A percentile compares a stretch with the other conserved stretches of the same genome.
These are phyloP conservation scores for Phellinidium pouzarii DNA, from an alignment of 1,284 basidiomycete genomes.

Conservation along the genomic window DNA sequence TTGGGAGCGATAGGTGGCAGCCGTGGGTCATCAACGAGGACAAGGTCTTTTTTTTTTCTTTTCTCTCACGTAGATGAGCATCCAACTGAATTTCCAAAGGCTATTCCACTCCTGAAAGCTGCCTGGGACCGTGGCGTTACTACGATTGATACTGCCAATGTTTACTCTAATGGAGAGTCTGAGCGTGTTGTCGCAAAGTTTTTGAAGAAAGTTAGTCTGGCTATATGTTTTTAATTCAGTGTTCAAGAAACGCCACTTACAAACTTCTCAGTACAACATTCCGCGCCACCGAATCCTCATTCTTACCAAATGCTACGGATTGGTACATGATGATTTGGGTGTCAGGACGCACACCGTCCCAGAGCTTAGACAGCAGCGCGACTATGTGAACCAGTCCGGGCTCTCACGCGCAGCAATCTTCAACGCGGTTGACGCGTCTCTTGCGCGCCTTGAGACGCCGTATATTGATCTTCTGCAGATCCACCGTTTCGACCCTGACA, in stretches of 20 bases:
- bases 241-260: not conserved
- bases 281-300: constrained; percentile 47
- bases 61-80: not conserved
- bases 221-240: not conserved
- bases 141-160: constrained; percentile 51
- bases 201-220: constrained; percentile 34
- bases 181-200: constrained; percentile 45
- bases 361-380: constrained; percentile 22
- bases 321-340: constrained; percentile 22
- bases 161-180: constrained; percentile 46
- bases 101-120: constrained; percentile 36
- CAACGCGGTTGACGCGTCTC: constrained; percentile 38
- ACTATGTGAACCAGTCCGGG: constrained; percentile 40
- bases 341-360: constrained; percentile 19
- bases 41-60: constrained; percentile 15
- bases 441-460: constrained; percentile 35
- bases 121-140: constrained; percentile 42
- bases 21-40: constrained; percentile 42
- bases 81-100: constrained; percentile 9
- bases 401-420: constrained; percentile 39
- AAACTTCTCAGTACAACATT: constrained; percentile 38
- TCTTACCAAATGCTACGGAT: constrained; percentile 33
- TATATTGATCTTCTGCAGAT: constrained; percentile 44
- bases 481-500: constrained; percentile 34
- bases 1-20: constrained; percentile 35